Conservation (phyloP, 2,329 filamentous ascomycete genomes). For the Akanthomyces lecanii region DNA sequence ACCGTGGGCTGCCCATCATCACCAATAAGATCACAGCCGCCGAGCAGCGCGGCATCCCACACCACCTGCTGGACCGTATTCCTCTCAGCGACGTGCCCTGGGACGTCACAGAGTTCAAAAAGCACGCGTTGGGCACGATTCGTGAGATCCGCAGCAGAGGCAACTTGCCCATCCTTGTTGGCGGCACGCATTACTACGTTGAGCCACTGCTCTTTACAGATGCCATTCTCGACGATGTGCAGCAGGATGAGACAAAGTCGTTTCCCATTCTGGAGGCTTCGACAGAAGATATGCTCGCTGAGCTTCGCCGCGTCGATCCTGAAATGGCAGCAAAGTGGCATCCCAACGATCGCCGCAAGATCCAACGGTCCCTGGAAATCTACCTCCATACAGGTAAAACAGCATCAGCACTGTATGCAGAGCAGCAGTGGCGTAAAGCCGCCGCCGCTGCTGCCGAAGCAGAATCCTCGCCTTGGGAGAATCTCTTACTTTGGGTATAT, state of each 20-base stretch:
- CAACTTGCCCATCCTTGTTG: conserved; percentile 83
- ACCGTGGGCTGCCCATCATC: conserved; percentile 84
- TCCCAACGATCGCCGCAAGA: conserved; percentile 86
- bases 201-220: conserved; percentile 77
- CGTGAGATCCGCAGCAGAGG: conserved; percentile 73
- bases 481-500: conserved; percentile 84
- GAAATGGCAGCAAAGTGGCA: conserved; percentile 90
- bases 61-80: conserved; percentile 83
- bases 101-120: conserved; percentile 74
- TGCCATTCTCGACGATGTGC: conserved; percentile 48
- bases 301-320: conserved; percentile 77
- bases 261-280: conserved; percentile 70
- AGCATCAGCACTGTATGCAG: conserved; percentile 81
- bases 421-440: conserved; percentile 56
- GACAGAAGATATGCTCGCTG: conserved; percentile 66
- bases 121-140: conserved; percentile 64
- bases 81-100: conserved; percentile 73
- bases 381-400: conserved; percentile 75
- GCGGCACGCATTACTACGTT: conserved; percentile 93
- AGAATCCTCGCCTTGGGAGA: conserved; percentile 38
- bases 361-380: conserved; percentile 84
- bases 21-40: conserved; percentile 82
- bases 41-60: conserved; percentile 75
- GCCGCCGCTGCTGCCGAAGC: conserved; percentile 23
- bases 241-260: conserved; percentile 32